Base-by-base conservation (phyloP, 1,139 yeast genomes). In the Geotrichum carabidarum region DNA sequence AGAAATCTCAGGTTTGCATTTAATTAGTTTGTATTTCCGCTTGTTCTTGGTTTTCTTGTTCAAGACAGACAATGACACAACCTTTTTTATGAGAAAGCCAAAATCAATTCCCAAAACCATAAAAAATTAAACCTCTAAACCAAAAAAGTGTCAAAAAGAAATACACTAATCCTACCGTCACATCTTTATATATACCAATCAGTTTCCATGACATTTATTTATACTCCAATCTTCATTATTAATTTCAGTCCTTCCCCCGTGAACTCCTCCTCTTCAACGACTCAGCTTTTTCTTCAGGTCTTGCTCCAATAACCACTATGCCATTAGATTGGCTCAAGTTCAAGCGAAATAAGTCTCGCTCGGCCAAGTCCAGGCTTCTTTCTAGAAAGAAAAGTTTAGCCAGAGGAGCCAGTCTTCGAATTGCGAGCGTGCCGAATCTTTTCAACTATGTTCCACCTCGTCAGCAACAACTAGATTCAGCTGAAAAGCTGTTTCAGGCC, bases 381-480 rank as follows among this genome's bases (percentile, higher is more conserved):
- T 35, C 14, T 31, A 35, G 32, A 12, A 45, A 36, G 40, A 30
- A 36, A 36, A 44, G 35, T 14, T 27, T 45, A 6, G 49, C 42
- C 9, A 38, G 49, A 11, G 44, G 17, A 17, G 44, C 49, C 38
- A 41, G 46, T 34, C 51, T 44, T 6, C 51, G 45, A 12, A 22
- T 43, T 9, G 38, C 36, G 9, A 36, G 42, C 22, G 15, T 43
- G 2, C 52, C 52, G 15, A 31, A 41, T 8, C 42, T 52, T 6
- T 52, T 52, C 45, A 48, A 38, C 44, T 52, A 52, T 34, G 49
- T 36, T 14, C 55, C 55, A 6, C 55, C 55, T 5, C 36, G 15
- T n/a, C 37, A 47, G 7, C 6, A 17, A 5, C 44, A 45, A 2
- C 36, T 27, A 32, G 46, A n/a, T 5, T 8, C 37, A 43, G 15